phyloP scores from a whole-genome alignment of 306 rosid genomes.

The Vigna radiata region DNA sequence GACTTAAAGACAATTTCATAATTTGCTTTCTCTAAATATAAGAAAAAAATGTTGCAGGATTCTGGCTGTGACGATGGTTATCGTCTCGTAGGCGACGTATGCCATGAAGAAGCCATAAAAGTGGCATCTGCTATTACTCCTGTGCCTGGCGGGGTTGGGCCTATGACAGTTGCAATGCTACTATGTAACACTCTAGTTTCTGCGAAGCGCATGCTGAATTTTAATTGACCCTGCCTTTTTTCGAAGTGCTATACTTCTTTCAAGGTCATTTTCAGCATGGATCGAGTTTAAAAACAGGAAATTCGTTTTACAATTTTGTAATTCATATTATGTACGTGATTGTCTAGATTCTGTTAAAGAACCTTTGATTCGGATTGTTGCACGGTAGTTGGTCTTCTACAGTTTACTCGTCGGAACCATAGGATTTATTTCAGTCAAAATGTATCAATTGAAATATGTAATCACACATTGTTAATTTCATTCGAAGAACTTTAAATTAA shows the following conservation, averaged over 20 bases:
- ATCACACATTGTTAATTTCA: not conserved
- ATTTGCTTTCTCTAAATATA: constrained; percentile 2
- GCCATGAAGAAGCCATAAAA: constrained; percentile 75
- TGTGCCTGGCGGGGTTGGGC: constrained; percentile 97
- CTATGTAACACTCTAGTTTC: constrained; percentile 76
- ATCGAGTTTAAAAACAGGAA: not conserved
- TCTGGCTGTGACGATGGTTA: constrained; percentile 70
- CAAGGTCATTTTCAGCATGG: not conserved
- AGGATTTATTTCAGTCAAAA: not conserved
- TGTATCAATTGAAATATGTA: not conserved
- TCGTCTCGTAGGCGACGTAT: constrained; percentile 75
- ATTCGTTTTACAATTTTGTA: not conserved
- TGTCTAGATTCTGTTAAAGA: not conserved
- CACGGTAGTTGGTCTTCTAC: not conserved
- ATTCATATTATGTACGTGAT: not conserved
- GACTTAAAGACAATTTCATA: constrained; percentile 18
- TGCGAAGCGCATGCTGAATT: constrained; percentile 68
- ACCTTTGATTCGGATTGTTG: not conserved
- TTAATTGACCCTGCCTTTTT: constrained; percentile 41
- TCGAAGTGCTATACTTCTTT: not conserved
- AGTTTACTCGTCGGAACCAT: not conserved
- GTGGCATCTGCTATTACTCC: constrained; percentile 84
- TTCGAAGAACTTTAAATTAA: not conserved
- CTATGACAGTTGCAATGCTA: constrained; percentile 92
- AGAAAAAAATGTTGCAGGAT: constrained; percentile 56